phyloP scores from a whole-genome alignment of 2,329 filamentous ascomycete genomes.

The Talaromyces sp. region DNA sequence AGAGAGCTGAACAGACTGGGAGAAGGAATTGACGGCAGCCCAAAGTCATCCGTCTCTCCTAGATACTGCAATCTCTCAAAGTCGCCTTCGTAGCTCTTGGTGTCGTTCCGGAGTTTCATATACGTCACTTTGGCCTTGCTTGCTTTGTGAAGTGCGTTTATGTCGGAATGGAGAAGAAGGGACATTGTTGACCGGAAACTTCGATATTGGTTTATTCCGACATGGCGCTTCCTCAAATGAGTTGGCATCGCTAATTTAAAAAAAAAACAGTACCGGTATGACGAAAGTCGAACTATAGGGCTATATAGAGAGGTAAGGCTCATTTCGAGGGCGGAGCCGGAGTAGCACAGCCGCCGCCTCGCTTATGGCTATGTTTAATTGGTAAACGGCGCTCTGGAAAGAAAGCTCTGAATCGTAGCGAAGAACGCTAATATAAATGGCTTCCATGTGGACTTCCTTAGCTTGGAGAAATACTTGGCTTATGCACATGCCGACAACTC shows the following conservation, averaged over 20 bases:
- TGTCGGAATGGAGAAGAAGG: not conserved
- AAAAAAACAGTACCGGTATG: no score
- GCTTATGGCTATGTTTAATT: not conserved
- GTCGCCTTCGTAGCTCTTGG: not conserved
- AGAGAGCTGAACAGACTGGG: not conserved
- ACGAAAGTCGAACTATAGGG: no score
- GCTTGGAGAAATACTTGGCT: no score
- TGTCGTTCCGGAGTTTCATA: not conserved
- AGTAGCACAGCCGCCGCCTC: not conserved
- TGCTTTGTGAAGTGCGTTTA: not conserved
- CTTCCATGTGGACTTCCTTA: no score
- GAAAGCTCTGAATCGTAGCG: no score
- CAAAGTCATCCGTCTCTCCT: not conserved
- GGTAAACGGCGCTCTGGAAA: no score
- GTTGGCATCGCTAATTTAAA: no score
- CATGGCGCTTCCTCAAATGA: no score
- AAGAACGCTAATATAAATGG: no score
- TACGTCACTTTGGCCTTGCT: not conserved
- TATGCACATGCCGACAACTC: no score
- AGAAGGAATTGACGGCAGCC: not conserved
- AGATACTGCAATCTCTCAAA: not conserved
- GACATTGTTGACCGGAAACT: not conserved
- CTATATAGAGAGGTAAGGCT: not conserved
- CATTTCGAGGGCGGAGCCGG: not conserved
- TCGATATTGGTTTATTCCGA: not conserved